Percentiles rank a stretch among this genome's conserved stretches.
Conservation (phyloP, 306 rosid species). For the Biancaea sappan region DNA sequence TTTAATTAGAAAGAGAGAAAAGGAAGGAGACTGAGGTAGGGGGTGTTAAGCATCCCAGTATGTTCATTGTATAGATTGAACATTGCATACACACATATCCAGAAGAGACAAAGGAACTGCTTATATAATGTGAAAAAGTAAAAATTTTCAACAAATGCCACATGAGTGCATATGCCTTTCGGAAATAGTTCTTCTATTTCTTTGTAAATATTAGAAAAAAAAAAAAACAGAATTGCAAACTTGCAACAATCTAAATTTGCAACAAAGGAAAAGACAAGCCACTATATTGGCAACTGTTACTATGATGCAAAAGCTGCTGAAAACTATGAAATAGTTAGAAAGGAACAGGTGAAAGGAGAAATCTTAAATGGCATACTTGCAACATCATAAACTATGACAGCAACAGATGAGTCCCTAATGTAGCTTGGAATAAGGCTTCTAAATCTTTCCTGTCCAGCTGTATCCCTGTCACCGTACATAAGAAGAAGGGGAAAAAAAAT, state of each 20-base stretch:
- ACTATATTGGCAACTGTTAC: conserved; percentile 2
- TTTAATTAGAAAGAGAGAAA: background rate
- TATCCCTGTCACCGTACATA: conserved; percentile 49
- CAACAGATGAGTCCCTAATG: conserved; percentile 69
- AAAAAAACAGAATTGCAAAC: conserved; percentile 22
- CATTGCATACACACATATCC: conserved; percentile 9
- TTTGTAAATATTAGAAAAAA: conserved; percentile 9
- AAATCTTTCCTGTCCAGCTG: conserved; percentile 71
- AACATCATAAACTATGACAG: conserved; percentile 63
- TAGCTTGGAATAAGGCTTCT: conserved; percentile 73
- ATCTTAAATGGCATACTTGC: conserved; percentile 52
- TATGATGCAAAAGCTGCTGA: background rate
- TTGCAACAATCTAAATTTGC: conserved; percentile 12
- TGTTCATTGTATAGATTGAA: conserved; percentile 12
- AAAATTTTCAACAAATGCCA: background rate
- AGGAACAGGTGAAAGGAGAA: conserved; percentile 14
- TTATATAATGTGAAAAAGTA: background rate
- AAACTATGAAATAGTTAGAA: conserved; percentile 29
- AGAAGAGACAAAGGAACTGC: conserved; percentile 22
- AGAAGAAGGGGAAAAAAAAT: no score
- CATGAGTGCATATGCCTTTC: background rate
- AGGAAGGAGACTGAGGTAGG: background rate
- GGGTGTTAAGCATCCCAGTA: background rate
- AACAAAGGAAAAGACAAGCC: background rate
- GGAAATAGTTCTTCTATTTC: conserved; percentile 1